Evolutionary conservation across 2,329 filamentous ascomycete genomes (phyloP).

Genomic region (Dryadomyces sulphureus): DNA sequence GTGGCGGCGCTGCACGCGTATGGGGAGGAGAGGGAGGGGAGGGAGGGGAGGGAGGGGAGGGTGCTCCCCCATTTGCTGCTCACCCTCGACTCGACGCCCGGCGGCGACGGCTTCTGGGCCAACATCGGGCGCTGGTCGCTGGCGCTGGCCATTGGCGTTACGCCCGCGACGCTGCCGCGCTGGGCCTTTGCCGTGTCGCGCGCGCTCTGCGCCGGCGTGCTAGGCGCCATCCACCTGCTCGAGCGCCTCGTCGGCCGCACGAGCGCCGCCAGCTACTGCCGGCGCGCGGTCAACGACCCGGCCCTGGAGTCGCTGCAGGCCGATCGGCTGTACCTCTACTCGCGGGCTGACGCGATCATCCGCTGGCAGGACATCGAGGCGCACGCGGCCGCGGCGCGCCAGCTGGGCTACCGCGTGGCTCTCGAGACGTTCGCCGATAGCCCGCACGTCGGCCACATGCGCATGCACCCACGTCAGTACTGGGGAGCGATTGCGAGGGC

Average conservation of each 20-base stretch:
- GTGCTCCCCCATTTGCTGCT: neutral
- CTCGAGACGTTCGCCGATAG: neutral
- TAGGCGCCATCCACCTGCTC: neutral
- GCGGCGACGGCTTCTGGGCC: neutral
- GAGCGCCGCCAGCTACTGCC: neutral
- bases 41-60: neutral
- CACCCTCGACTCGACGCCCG: constrained; percentile 1
- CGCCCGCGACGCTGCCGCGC: neutral
- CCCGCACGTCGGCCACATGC: constrained; percentile 4
- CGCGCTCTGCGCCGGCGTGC: neutral
- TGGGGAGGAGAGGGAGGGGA: neutral
- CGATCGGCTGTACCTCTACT: constrained; percentile 2
- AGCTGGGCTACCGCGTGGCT: neutral
- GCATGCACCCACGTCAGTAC: neutral
- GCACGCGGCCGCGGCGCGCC: neutral
- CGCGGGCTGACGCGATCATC: neutral
- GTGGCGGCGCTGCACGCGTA: neutral
- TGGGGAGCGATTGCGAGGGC: neutral
- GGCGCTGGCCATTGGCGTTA: neutral
- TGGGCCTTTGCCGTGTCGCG: neutral
- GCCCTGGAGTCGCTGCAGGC: neutral
- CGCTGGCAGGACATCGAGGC: constrained; percentile 1
- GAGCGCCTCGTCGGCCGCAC: neutral
- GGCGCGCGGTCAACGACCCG: neutral
- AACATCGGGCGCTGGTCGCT: constrained; percentile 1